A percentile compares a stretch with the other conserved stretches of the same genome.
Evolutionary conservation across 2,329 filamentous ascomycete species (phyloP).

Genomic region (Pseudogymnoascus sp.): DNA sequence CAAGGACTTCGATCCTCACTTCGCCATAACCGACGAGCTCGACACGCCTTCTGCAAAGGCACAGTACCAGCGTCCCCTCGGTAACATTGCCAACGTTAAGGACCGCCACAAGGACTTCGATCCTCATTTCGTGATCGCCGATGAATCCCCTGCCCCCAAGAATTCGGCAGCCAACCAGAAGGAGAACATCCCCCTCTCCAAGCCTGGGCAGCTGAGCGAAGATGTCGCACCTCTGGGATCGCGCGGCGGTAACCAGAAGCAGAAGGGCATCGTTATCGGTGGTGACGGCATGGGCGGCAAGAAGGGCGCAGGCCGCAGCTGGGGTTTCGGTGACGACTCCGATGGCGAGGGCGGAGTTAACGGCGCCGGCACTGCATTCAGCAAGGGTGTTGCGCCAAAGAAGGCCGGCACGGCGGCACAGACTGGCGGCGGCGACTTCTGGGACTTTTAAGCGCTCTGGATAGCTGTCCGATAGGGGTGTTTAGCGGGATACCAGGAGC

Average conservation of each 20-base stretch:
- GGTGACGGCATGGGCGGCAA: conserved; percentile 61
- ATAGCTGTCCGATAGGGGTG: neutral
- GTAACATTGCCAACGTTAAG: conserved; percentile 57
- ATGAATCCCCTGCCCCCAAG: conserved; percentile 42
- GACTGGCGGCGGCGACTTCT: conserved; percentile 29
- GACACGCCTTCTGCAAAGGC: conserved; percentile 41
- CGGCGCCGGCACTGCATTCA: conserved; percentile 22
- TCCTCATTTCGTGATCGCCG: conserved; percentile 56
- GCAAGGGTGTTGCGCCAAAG: conserved; percentile 24
- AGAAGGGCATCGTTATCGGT: conserved; percentile 39
- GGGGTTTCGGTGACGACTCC: conserved; percentile 49
- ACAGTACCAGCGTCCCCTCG: conserved; percentile 8
- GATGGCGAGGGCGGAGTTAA: conserved; percentile 33
- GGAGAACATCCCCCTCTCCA: conserved; percentile 24
- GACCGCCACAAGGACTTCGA: conserved; percentile 67
- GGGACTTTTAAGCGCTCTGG: conserved; percentile 27
- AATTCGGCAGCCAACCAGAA: conserved; percentile 39
- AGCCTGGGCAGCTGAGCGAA: conserved; percentile 24
- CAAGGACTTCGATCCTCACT: conserved; percentile 73
- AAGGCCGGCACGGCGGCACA: conserved; percentile 22
- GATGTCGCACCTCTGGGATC: conserved; percentile 21
- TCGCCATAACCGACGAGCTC: conserved; percentile 60
- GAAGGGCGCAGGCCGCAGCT: conserved; percentile 45
- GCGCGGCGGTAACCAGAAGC: conserved; percentile 15
- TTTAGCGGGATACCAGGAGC: neutral